A percentile compares a stretch with the other conserved stretches of the same genome.
These are phyloP conservation scores for Lipomyces lipofer DNA, from an alignment of 805 yeast genomes.

Conservation along the genomic window DNA sequence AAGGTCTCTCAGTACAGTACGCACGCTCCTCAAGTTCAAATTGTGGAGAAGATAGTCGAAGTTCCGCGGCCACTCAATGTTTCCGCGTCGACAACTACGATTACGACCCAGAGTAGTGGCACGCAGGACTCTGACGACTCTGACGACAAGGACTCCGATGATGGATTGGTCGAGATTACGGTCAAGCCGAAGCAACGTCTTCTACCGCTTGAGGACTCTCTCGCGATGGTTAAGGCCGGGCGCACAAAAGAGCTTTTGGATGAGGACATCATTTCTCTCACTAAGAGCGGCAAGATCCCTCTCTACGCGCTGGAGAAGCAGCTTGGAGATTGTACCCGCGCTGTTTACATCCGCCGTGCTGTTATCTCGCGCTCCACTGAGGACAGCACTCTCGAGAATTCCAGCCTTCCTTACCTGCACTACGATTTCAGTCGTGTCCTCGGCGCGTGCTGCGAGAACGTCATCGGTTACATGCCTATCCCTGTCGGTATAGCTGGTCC, in stretches of 20 bases:
- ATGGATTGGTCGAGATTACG: constrained; percentile 37
- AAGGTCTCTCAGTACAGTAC: constrained; percentile 59
- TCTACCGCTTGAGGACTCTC: constrained; percentile 58
- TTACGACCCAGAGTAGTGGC: constrained; percentile 28
- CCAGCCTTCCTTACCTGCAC: constrained; percentile 71
- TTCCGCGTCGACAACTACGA: constrained; percentile 24
- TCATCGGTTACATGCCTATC: constrained; percentile 91
- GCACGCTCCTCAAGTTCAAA: constrained; percentile 34
- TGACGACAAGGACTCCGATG: constrained; percentile 39
- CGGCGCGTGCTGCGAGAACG: constrained; percentile 99
- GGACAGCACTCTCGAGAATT: constrained; percentile 73
- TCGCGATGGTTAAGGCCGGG: constrained; percentile 67
- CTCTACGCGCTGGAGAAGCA: constrained; percentile 93
- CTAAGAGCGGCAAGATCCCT: constrained; percentile 76
- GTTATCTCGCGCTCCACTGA: constrained; percentile 83
- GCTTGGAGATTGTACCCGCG: constrained; percentile 83
- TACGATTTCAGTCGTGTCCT: constrained; percentile 95
- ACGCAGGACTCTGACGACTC: constrained; percentile 39
- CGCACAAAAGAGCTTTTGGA: constrained; percentile 63
- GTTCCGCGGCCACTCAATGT: constrained; percentile 39
- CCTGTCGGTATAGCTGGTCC: constrained; percentile 99
- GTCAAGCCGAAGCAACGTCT: constrained; percentile 33
- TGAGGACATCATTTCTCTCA: constrained; percentile 72
- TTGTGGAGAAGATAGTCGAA: constrained; percentile 39
- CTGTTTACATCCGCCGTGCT: constrained; percentile 88